A percentile compares a stretch with the other conserved stretches of the same genome.
Conservation (phyloP, 257 asterid genomes). For the Jacaranda copaia region DNA sequence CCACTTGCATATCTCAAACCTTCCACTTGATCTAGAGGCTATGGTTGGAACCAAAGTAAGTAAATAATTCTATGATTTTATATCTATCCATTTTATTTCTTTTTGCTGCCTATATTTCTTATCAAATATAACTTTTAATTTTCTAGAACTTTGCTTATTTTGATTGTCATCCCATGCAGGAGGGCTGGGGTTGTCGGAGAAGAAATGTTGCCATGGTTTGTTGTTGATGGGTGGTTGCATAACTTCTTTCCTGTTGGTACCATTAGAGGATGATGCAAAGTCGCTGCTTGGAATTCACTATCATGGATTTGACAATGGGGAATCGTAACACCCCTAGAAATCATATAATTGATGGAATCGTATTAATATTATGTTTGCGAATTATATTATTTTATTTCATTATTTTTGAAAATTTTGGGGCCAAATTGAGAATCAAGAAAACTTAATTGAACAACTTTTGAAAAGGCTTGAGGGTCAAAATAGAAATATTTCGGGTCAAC, state of each 20-base stretch:
- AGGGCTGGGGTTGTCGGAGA: conserved; percentile 17
- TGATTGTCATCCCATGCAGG: background rate
- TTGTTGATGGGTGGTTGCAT: conserved; percentile 14
- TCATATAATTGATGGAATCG: no score
- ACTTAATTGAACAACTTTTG: no score
- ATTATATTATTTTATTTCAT: no score
- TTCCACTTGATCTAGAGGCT: conserved; percentile 98
- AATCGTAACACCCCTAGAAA: no score
- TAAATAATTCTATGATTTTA: conserved; percentile 14
- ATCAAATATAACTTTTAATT: background rate
- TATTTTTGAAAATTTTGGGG: no score
- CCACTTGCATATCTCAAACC: conserved; percentile 86
- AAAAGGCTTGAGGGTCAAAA: no score
- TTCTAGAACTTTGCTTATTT: conserved; percentile 1
- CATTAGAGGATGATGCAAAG: conserved; percentile 96
- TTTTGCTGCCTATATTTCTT: conserved; percentile 5
- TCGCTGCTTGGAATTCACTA: conserved; percentile 92
- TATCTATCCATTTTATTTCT: no score
- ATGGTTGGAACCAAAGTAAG: conserved; percentile 99
- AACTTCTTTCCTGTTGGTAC: conserved; percentile 34
- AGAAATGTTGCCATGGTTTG: conserved; percentile 26
- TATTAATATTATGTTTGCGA: no score
- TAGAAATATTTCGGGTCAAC: no score
- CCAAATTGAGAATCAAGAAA: no score
- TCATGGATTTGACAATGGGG: conserved; percentile 99